A percentile compares a stretch with the other conserved stretches of the same genome.
phyloP scores from a whole-genome alignment of 2,329 filamentous ascomycete species.

The Balansia obtecta region DNA sequence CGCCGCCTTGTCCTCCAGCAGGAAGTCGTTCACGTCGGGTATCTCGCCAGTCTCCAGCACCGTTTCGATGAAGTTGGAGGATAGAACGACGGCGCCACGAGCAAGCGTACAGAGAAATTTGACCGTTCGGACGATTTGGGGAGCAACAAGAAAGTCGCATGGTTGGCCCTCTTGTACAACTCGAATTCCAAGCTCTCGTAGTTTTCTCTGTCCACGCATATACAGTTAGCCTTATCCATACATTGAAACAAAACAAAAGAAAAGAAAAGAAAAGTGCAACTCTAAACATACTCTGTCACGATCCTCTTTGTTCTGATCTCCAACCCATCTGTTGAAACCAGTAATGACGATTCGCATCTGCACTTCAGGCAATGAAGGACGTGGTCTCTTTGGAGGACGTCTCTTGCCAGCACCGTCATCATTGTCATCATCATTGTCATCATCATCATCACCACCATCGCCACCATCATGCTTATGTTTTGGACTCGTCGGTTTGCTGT shows the following conservation, averaged over 20 bases:
- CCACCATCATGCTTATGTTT: conserved; percentile 26
- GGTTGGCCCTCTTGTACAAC: conserved; percentile 63
- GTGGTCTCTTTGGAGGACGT: conserved; percentile 48
- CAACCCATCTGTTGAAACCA: conserved; percentile 72
- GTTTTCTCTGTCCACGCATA: conserved; percentile 46
- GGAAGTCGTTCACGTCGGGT: conserved; percentile 51
- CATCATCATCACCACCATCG: too few species aligned
- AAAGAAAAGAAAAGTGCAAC: background rate
- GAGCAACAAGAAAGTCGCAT: conserved; percentile 81
- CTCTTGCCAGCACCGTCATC: conserved; percentile 33
- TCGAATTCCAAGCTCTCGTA: conserved; percentile 72
- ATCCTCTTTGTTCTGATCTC: conserved; percentile 61
- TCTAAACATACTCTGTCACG: conserved; percentile 56
- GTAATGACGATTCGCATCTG: conserved; percentile 70
- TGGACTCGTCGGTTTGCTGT: conserved; percentile 29
- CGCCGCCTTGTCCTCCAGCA: conserved; percentile 57
- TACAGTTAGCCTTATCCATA: conserved; percentile 8
- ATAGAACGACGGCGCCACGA: conserved; percentile 64
- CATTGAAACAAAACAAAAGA: too few species aligned
- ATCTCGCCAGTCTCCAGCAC: conserved; percentile 58
- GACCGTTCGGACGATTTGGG: conserved; percentile 73
- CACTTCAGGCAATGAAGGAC: conserved; percentile 47
- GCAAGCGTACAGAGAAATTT: conserved; percentile 89
- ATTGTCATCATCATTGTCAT: conserved; percentile 27
- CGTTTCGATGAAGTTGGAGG: conserved; percentile 64